phyloP scores from a whole-genome alignment of 768 basidiomycete species.

The Lepiota venenata region DNA sequence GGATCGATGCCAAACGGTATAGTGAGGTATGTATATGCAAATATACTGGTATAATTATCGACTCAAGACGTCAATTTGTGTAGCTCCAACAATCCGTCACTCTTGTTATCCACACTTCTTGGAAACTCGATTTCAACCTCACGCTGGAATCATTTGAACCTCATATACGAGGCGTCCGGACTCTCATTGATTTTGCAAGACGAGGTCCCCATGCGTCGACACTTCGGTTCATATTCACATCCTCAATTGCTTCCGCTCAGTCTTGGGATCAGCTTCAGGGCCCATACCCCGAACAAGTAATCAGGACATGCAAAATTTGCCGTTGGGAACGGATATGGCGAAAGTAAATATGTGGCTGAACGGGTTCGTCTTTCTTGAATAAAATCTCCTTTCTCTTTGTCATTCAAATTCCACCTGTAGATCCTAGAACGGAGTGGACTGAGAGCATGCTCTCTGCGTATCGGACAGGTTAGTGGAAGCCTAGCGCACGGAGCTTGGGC shows the following conservation, averaged over 20 bases:
- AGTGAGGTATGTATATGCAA: conserved; percentile 16
- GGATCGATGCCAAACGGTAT: conserved; percentile 21
- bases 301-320: conserved; percentile 23
- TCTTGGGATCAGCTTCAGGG: conserved; percentile 26
- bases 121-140: conserved; percentile 45
- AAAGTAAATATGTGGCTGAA: conserved; percentile 35
- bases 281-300: conserved; percentile 24
- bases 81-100: conserved; percentile 31
- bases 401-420: conserved; percentile 11
- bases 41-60: conserved; percentile 4
- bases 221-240: conserved; percentile 36
- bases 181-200: conserved; percentile 39
- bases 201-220: conserved; percentile 19
- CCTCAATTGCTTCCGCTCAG: conserved; percentile 35
- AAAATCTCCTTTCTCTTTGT: not conserved
- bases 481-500: conserved; percentile 34
- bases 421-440: conserved; percentile 28
- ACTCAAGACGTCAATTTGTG: not conserved
- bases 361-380: conserved; percentile 20
- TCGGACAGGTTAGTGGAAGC: conserved; percentile 37
- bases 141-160: conserved; percentile 47
- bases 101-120: conserved; percentile 39
- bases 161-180: conserved; percentile 42
- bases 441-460: conserved; percentile 25
- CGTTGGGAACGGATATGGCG: conserved; percentile 32